phyloP scores from a whole-genome alignment of 352 stramenopile species.

The Elongisporangium prolatum region DNA sequence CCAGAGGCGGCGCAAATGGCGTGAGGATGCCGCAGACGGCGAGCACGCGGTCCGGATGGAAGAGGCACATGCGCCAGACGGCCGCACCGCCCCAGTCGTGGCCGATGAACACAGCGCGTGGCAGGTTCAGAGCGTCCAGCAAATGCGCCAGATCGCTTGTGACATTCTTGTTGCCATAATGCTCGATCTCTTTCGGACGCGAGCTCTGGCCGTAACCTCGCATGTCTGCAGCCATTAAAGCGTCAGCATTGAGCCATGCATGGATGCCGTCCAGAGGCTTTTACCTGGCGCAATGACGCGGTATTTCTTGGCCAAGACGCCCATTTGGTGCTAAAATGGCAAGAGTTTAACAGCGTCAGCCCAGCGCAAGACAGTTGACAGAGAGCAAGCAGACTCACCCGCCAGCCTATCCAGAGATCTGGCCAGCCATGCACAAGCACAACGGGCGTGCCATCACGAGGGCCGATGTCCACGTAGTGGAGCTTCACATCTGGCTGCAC shows the following conservation, averaged over 20 bases:
- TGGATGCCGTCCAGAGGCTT: not conserved
- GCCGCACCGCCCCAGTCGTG: conserved; percentile 58
- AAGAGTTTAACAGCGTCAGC: conserved; percentile 3
- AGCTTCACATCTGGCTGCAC: conserved; percentile 21
- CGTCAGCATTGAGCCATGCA: not conserved
- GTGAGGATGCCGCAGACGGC: conserved; percentile 53
- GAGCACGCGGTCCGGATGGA: conserved; percentile 46
- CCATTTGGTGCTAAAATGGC: conserved; percentile 37
- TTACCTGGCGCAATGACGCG: conserved; percentile 46
- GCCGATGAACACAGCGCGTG: conserved; percentile 40
- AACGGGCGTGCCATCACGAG: conserved; percentile 31
- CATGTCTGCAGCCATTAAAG: conserved; percentile 18
- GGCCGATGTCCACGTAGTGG: conserved; percentile 49
- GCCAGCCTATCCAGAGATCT: conserved; percentile 58
- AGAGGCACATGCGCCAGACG: conserved; percentile 53
- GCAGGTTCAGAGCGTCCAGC: conserved; percentile 42
- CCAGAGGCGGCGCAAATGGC: conserved; percentile 33
- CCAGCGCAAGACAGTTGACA: not conserved
- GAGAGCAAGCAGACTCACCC: conserved; percentile 18
- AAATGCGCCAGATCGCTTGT: conserved; percentile 31
- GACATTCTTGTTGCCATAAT: conserved; percentile 48
- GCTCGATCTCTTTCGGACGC: conserved; percentile 22
- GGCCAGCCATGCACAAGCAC: conserved; percentile 65
- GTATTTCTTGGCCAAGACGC: conserved; percentile 37
- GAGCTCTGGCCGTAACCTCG: conserved; percentile 49